Conservation (phyloP, 495 filamentous ascomycete genomes). For the Xylaria castorea region DNA sequence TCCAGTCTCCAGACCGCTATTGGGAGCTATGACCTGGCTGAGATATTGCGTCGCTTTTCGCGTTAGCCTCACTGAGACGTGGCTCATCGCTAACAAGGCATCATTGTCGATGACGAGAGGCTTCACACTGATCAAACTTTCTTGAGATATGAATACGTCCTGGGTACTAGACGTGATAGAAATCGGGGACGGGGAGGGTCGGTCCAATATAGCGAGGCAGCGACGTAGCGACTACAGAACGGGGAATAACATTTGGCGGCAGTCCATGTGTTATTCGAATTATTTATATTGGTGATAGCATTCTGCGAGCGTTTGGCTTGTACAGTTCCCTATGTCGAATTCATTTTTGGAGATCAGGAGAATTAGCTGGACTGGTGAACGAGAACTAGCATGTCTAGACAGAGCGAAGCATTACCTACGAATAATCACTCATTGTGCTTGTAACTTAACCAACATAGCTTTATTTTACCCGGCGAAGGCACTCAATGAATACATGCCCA, state of each 20-base stretch:
- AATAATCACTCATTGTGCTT: not conserved
- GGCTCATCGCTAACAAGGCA: not conserved
- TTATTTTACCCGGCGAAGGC: not conserved
- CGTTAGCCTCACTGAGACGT: not conserved
- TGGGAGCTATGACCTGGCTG: not conserved
- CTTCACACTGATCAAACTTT: not conserved
- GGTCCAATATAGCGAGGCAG: not conserved
- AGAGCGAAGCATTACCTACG: not conserved
- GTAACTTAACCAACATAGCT: not conserved
- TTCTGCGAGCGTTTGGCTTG: not conserved
- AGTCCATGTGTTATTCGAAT: not conserved
- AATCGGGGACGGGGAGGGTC: no score
- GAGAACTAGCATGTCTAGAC: not conserved
- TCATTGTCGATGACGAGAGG: not conserved
- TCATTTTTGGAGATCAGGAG: not conserved
- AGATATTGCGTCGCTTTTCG: not conserved
- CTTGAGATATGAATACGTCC: not conserved
- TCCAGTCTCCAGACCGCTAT: not conserved
- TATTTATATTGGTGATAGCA: not conserved
- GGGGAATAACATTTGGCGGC: not conserved
- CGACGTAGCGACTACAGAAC: not conserved
- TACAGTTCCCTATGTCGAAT: not conserved
- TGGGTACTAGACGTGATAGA: not conserved
- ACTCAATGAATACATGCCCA: not conserved
- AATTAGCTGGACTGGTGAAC: not conserved